phyloP scores from a whole-genome alignment of 176 grass and related monocot genomes.

The Stipa capillata region DNA sequence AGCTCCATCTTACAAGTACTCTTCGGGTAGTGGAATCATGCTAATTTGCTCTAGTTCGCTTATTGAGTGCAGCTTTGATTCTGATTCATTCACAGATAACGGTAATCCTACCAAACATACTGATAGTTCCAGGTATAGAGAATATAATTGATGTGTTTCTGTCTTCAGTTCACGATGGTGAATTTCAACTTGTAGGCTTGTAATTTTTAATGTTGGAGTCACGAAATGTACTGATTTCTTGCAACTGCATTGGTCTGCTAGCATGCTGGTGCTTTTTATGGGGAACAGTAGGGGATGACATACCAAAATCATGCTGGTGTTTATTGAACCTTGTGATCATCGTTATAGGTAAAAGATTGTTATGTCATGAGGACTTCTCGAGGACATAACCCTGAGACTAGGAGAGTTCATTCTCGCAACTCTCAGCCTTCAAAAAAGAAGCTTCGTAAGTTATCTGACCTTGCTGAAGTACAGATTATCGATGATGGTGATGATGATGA shows the following conservation, averaged over 20 bases:
- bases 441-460: neutral
- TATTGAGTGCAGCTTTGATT: neutral
- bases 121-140: neutral
- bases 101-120: neutral
- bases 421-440: slow-evolving; percentile 16
- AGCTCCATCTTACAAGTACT: neutral
- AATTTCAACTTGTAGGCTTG: neutral
- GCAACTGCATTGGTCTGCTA: neutral
- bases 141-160: neutral
- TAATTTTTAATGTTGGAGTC: neutral
- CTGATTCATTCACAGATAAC: neutral
- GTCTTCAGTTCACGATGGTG: neutral
- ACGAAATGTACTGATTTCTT: neutral
- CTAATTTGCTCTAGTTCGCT: neutral
- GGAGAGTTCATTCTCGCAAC: slow-evolving; percentile 4
- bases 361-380: slow-evolving; percentile 2
- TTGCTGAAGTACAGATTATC: slow-evolving; percentile 9
- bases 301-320: neutral
- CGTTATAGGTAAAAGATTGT: neutral
- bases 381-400: neutral
- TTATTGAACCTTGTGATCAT: neutral
- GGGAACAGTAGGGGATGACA: neutral
- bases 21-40: neutral
- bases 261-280: neutral
- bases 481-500: slow-evolving; percentile 8